phyloP scores from a whole-genome alignment of 2,329 filamentous ascomycete genomes.

The Meredithiella fracta region DNA sequence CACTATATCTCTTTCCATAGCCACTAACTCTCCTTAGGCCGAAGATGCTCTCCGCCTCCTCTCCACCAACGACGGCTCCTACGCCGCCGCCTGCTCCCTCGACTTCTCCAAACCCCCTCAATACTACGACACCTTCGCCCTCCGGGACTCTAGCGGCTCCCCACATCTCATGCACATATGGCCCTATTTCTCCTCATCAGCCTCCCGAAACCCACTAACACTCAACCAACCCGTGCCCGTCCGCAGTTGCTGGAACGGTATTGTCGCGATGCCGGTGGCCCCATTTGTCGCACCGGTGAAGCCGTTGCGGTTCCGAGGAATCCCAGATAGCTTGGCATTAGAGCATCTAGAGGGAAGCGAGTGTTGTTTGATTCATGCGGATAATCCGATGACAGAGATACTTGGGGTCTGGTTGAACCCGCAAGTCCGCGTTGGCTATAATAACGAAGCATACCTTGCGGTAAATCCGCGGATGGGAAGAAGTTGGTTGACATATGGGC shows the following conservation, averaged over 20 bases:
- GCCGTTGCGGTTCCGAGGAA: constrained; percentile 42
- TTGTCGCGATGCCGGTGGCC: constrained; percentile 34
- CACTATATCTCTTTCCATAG: neutral
- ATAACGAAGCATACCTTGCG: constrained; percentile 31
- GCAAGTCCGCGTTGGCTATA: constrained; percentile 51
- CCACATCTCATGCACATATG: constrained; percentile 37
- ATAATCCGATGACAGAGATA: constrained; percentile 40
- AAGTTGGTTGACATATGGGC: constrained; percentile 31
- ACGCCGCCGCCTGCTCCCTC: constrained; percentile 45
- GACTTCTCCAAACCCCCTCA: constrained; percentile 38
- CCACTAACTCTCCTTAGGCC: constrained; percentile 22
- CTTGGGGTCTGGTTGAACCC: constrained; percentile 53
- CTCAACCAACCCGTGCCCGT: constrained; percentile 30
- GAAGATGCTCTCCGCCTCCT: constrained; percentile 40
- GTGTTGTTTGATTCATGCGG: constrained; percentile 61
- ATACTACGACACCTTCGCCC: constrained; percentile 48
- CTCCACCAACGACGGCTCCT: constrained; percentile 39
- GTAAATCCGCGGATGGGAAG: constrained; percentile 25
- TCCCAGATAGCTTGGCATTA: constrained; percentile 43
- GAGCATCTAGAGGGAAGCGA: constrained; percentile 59
- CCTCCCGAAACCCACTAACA: constrained; percentile 38
- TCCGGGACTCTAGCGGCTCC: constrained; percentile 36
- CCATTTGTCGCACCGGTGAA: constrained; percentile 33
- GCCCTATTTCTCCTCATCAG: constrained; percentile 38
- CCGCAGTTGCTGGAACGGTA: constrained; percentile 31